These are phyloP conservation scores for Allium sativum DNA, from an alignment of 106 monocot genomes.

Conservation along the genomic window DNA sequence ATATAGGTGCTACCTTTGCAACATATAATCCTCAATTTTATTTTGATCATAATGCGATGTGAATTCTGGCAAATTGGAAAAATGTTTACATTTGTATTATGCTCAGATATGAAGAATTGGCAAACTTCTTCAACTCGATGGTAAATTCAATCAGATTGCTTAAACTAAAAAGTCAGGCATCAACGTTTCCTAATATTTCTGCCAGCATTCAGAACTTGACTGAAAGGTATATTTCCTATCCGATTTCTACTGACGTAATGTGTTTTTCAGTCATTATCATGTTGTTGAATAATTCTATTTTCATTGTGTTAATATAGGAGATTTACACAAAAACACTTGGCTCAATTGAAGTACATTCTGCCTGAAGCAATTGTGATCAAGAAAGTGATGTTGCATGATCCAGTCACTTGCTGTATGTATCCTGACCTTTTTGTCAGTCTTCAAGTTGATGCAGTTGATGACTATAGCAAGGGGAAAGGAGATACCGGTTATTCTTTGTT, in stretches of 20 bases:
- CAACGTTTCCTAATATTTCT: conserved; percentile 41
- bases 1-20: background rate
- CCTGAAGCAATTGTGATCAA: conserved; percentile 53
- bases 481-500: conserved; percentile 30
- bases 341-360: conserved; percentile 46
- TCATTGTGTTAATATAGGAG: conserved; percentile 23
- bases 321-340: conserved; percentile 46
- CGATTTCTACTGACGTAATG: background rate
- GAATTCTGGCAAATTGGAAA: too few relatives aligned
- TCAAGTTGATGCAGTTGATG: conserved; percentile 19
- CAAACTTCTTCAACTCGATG: conserved; percentile 54
- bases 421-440: conserved; percentile 48
- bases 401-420: conserved; percentile 49
- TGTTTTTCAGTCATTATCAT: background rate
- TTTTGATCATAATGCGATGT: background rate
- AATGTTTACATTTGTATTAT: background rate
- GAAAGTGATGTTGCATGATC: conserved; percentile 47
- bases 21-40: background rate
- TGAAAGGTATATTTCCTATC: conserved; percentile 19
- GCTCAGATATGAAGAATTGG: conserved; percentile 41
- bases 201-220: conserved; percentile 38
- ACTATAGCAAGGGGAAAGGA: conserved; percentile 14
- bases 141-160: conserved; percentile 54
- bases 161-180: conserved; percentile 30
- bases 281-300: background rate